These are phyloP conservation scores for Phytophthora quininea DNA, from an alignment of 352 stramenopile genomes.

Conservation along the genomic window DNA sequence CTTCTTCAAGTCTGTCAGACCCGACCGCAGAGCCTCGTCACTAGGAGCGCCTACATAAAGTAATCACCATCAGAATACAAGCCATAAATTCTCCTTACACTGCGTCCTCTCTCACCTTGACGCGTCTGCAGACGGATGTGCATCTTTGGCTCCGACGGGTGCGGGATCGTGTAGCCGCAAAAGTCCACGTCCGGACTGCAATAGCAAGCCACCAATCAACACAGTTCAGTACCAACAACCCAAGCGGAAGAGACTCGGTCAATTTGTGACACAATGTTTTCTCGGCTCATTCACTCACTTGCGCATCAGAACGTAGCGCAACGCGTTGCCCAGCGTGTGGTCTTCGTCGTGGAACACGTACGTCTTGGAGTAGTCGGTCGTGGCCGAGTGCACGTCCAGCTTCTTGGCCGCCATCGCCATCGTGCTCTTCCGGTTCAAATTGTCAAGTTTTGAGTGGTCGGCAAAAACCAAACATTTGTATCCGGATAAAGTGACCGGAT, in stretches of 20 bases:
- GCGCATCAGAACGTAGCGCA: slow-evolving; percentile 93
- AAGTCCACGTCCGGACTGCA: slow-evolving; percentile 91
- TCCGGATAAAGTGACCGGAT: no score
- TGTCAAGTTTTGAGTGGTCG: slow-evolving; percentile 23
- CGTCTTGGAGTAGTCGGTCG: slow-evolving; percentile 85
- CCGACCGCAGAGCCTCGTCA: slow-evolving; percentile 68
- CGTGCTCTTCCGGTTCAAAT: slow-evolving; percentile 6
- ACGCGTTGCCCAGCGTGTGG: slow-evolving; percentile 91
- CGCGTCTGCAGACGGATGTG: slow-evolving; percentile 93
- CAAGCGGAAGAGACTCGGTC: background rate
- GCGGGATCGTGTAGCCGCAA: slow-evolving; percentile 95
- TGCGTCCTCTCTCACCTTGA: slow-evolving; percentile 39
- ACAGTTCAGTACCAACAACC: background rate
- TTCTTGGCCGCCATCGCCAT: slow-evolving; percentile 59
- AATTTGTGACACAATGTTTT: background rate
- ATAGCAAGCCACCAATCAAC: slow-evolving; percentile 11
- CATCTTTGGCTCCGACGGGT: slow-evolving; percentile 95
- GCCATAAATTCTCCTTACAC: no score
- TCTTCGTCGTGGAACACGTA: slow-evolving; percentile 91
- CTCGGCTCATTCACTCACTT: slow-evolving; percentile 55
- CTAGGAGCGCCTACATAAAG: slow-evolving; percentile 47
- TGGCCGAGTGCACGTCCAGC: slow-evolving; percentile 81
- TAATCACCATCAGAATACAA: slow-evolving; percentile 2
- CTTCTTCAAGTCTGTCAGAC: slow-evolving; percentile 75
- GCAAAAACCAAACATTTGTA: background rate